Evolutionary conservation across 306 rosid genomes (phyloP).

Genomic region (Ormosia emarginata): DNA sequence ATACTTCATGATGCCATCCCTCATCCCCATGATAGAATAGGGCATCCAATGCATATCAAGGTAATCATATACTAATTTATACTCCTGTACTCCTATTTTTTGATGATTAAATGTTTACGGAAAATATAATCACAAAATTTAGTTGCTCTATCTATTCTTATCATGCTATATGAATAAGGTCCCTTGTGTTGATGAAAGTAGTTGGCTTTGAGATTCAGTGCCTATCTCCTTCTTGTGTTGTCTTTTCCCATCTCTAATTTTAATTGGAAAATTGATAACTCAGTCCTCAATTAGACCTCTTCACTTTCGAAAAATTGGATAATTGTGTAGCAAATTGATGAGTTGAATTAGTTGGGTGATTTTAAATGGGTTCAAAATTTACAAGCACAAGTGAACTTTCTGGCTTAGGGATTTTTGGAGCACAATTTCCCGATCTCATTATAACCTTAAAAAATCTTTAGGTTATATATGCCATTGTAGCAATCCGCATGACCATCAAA

Average conservation of each 20-base stretch:
- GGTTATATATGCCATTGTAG: background rate
- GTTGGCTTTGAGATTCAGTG: background rate
- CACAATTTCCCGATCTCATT: background rate
- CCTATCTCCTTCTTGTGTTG: background rate
- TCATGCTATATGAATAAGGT: background rate
- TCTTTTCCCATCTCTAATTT: background rate
- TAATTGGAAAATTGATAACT: background rate
- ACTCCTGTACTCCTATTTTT: background rate
- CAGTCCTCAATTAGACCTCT: background rate
- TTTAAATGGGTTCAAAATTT: background rate
- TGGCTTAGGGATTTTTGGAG: background rate
- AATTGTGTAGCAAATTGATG: background rate
- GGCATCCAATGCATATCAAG: conserved; percentile 82
- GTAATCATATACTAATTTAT: conserved; percentile 32
- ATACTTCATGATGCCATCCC: conserved; percentile 75
- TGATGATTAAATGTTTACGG: background rate
- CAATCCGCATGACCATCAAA: background rate
- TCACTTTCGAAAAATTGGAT: background rate
- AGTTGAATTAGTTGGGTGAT: background rate
- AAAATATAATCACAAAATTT: background rate
- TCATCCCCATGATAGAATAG: conserved; percentile 56
- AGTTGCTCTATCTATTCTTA: conserved; percentile 1
- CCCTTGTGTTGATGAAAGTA: background rate
- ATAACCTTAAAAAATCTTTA: background rate
- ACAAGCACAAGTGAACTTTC: background rate